These are phyloP conservation scores for Xanthoconium purpureum DNA, from an alignment of 768 basidiomycete genomes.

Conservation along the genomic window DNA sequence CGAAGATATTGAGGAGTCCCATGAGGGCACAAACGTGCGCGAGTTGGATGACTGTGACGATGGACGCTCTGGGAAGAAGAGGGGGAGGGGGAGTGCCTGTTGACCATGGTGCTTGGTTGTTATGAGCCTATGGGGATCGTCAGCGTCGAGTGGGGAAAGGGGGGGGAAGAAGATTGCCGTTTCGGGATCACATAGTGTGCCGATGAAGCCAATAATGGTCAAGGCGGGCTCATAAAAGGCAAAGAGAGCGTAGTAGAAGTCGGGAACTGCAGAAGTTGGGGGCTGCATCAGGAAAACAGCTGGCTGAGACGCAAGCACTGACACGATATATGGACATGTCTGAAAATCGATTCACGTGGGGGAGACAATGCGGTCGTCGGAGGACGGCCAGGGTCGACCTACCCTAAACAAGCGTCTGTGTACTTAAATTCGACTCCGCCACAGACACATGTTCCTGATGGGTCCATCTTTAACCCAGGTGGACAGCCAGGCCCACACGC, in stretches of 20 bases:
- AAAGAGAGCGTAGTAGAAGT: conserved; percentile 71
- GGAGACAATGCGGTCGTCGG: neutral
- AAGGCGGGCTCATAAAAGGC: conserved; percentile 72
- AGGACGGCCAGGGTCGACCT: conserved; percentile 11
- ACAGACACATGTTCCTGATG: conserved; percentile 44
- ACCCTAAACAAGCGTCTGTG: conserved; percentile 23
- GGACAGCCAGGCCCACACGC: conserved; percentile 43
- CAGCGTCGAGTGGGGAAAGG: neutral
- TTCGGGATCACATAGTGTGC: conserved; percentile 62
- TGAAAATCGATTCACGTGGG: neutral
- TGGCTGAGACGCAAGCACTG: neutral
- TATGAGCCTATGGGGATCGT: conserved; percentile 51
- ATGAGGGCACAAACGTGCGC: conserved; percentile 75
- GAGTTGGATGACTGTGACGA: conserved; percentile 71
- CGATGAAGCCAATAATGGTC: conserved; percentile 61
- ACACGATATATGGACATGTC: neutral
- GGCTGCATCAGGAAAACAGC: conserved; percentile 34
- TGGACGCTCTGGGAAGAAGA: conserved; percentile 54
- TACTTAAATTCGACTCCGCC: neutral
- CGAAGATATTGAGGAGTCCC: conserved; percentile 65
- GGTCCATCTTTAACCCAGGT: conserved; percentile 70
- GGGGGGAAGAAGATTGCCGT: conserved; percentile 39
- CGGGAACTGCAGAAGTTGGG: conserved; percentile 61
- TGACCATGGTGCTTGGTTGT: conserved; percentile 75
- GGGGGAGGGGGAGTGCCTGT: conserved; percentile 42